Evolutionary conservation across 1,284 basidiomycete genomes (phyloP).

Genomic region (Lentinus polychrous): DNA sequence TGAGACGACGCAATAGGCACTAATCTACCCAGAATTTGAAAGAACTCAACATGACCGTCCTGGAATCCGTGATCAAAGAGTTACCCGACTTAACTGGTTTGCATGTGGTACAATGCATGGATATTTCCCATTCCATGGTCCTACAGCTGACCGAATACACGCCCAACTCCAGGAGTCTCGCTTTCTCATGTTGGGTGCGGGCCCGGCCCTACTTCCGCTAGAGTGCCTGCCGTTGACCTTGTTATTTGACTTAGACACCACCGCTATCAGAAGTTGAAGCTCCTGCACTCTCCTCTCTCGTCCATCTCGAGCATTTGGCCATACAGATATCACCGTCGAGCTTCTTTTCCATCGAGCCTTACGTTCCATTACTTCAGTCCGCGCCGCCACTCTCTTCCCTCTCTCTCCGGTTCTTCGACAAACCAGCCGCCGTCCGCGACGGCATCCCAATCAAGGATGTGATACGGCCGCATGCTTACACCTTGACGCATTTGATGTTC

Average conservation of each 20-base stretch:
- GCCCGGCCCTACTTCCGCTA: neutral
- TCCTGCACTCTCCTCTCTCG: no score
- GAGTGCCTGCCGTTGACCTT: no score
- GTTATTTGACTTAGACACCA: no score
- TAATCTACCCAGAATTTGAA: constrained; percentile 37
- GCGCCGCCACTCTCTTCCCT: neutral
- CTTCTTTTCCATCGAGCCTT: no score
- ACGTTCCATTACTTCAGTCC: no score
- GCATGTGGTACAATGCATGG: constrained; percentile 52
- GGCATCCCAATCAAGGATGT: no score
- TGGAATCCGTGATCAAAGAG: constrained; percentile 39
- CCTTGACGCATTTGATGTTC: no score
- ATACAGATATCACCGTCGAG: constrained; percentile 10
- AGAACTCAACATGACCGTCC: constrained; percentile 43
- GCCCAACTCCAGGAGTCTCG: constrained; percentile 49
- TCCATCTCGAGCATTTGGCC: constrained; percentile 41
- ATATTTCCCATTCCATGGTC: constrained; percentile 42
- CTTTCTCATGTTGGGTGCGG: constrained; percentile 50
- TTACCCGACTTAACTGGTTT: constrained; percentile 48
- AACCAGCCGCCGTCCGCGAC: constrained; percentile 13
- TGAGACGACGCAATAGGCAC: constrained; percentile 2
- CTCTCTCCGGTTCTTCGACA: neutral
- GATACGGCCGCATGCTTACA: no score
- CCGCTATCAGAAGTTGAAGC: no score
- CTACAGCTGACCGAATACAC: constrained; percentile 39